Base-by-base conservation (phyloP, 257 asterid genomes). In the Solanum chmielewskii region DNA sequence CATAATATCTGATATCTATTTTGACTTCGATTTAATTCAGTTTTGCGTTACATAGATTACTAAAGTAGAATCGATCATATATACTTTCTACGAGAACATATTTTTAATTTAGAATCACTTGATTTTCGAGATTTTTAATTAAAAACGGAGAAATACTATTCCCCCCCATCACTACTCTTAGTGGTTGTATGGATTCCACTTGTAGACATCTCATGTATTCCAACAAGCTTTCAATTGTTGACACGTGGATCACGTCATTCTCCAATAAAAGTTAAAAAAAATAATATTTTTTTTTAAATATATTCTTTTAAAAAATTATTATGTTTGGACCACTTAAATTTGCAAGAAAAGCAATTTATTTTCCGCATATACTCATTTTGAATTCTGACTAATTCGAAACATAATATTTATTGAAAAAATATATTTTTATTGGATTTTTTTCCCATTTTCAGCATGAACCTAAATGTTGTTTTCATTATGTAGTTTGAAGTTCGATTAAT, bases 11-110 rank as follows among this genome's bases (percentile, higher is more conserved):
- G 1, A 14, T 68, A 29, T 5, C 5, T 3, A 6, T 3, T 14
- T 14, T 68, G 9, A 4, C 9, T 68, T 2, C 0, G 9, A 2
- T 9, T 70, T 70, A 16, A 33, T 16, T 9, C 23, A 9, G 1
- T 1, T 33, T 31, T 7, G 18, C 14, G 12, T 70, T 15, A 4
- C 10, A 69, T 29, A 69, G n/a, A 69, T 69, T 10, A 16, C 11
- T 15, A 69, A 69, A 31, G 7, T 37, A 15, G n/a, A 1, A 15
- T 3, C 7, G 6, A 31, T 15, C n/a, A 0, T 3, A 15, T 31
- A 11, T 31, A 1, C 4, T 31, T 70, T 0, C 0, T 70, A 0
- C 8, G 0, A 2, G 0, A 4, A 1, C 9, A 7, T 31, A 4
- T 69, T 70, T 70, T 2, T 4, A 70, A 0, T 31, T 70, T 8